These are phyloP conservation scores for Irpex sp. DNA, from an alignment of 1,284 basidiomycete genomes.

Conservation along the genomic window DNA sequence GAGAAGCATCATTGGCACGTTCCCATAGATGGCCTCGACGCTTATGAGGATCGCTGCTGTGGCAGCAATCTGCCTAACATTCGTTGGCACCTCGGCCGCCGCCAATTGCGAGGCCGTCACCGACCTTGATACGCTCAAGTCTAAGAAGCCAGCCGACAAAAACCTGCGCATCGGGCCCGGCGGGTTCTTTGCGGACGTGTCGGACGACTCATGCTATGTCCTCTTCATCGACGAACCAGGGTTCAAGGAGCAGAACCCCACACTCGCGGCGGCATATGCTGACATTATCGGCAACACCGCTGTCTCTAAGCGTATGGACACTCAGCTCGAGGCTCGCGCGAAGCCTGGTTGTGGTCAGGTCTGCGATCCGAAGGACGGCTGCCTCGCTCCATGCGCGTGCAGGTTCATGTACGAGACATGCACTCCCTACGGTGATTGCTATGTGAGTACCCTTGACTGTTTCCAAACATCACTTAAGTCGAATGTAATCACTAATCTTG, in stretches of 20 bases:
- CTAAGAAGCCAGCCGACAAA: not conserved
- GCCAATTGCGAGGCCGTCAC: not conserved
- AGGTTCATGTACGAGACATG: not conserved
- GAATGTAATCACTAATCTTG: no score
- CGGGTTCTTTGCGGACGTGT: not conserved
- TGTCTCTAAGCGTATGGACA: not conserved
- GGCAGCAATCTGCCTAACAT: not conserved
- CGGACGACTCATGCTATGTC: not conserved
- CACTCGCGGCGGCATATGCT: not conserved
- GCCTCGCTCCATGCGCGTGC: not conserved
- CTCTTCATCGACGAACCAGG: not conserved
- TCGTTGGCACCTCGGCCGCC: not conserved
- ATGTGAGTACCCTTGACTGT: no score
- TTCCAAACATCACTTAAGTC: no score
- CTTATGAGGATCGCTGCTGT: not conserved
- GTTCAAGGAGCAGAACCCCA: not conserved
- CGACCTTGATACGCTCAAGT: not conserved
- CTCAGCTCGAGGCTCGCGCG: not conserved
- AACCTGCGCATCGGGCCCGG: not conserved
- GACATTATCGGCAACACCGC: not conserved
- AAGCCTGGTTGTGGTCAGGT: not conserved
- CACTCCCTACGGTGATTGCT: not conserved
- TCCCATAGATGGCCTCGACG: not conserved
- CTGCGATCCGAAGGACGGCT: not conserved
- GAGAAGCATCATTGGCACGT: no score